Conservation (phyloP, 2,329 filamentous ascomycete genomes). For the Xylariaceae sp. region DNA sequence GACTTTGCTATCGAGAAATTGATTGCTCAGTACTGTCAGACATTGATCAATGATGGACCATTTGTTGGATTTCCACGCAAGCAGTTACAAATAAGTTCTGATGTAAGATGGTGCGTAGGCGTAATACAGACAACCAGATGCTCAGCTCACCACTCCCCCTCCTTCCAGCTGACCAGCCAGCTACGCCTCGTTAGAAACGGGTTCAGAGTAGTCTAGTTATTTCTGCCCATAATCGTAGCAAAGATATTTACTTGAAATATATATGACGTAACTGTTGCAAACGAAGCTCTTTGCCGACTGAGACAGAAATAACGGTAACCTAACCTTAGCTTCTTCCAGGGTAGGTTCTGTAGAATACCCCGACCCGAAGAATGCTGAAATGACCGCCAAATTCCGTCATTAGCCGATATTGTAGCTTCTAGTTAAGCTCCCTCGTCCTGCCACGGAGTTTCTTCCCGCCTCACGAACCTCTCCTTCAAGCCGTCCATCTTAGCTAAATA, state of each 20-base stretch:
- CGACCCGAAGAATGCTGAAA: neutral
- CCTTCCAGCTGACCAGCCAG: neutral
- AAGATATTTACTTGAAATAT: too few species aligned
- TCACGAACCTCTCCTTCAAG: too few species aligned
- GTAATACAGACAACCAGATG: neutral
- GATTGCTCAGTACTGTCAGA: too few species aligned
- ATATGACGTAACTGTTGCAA: too few species aligned
- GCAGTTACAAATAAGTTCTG: neutral
- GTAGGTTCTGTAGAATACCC: neutral
- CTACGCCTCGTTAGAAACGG: too few species aligned
- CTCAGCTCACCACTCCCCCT: neutral
- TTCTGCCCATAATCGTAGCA: too few species aligned
- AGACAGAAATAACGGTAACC: neutral
- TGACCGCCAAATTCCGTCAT: slow-evolving; percentile 4
- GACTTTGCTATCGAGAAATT: too few species aligned
- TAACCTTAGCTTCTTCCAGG: neutral
- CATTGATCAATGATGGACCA: neutral
- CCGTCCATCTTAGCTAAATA: neutral
- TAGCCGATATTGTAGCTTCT: slow-evolving; percentile 5
- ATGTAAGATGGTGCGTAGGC: neutral
- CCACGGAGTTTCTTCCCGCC: too few species aligned
- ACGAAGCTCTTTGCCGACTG: too few species aligned
- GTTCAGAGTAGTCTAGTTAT: too few species aligned
- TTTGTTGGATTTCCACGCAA: neutral
- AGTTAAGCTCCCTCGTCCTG: neutral